A percentile compares a stretch with the other conserved stretches of the same genome.
phyloP scores from a whole-genome alignment of 2,329 filamentous ascomycete species.

The Lachnellula occidentalis region DNA sequence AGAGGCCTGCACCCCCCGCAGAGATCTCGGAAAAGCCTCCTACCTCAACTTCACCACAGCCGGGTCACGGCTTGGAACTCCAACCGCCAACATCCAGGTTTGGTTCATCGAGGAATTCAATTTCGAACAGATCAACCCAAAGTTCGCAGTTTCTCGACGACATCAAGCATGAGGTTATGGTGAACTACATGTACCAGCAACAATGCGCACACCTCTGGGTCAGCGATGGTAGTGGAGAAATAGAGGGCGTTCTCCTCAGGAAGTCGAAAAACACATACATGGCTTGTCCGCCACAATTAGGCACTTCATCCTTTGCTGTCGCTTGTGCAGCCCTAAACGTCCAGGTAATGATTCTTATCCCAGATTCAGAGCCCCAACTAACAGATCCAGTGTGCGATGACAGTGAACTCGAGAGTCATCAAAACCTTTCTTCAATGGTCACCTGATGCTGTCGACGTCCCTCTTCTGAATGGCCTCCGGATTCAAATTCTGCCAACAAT shows the following conservation, averaged over 20 bases:
- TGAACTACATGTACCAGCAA: constrained; percentile 76
- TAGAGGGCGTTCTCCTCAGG: constrained; percentile 68
- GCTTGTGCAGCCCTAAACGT: constrained; percentile 67
- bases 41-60: constrained; percentile 14
- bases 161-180: constrained; percentile 78
- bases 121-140: constrained; percentile 39
- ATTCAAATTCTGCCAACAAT: constrained; percentile 71
- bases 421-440: constrained; percentile 71
- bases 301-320: constrained; percentile 55
- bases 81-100: constrained; percentile 44
- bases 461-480: constrained; percentile 69
- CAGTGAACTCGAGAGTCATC: constrained; percentile 73
- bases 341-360: constrained; percentile 44
- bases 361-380: constrained; percentile 3
- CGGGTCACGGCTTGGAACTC: constrained; percentile 42
- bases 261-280: constrained; percentile 65
- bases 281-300: constrained; percentile 63
- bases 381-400: constrained; percentile 63
- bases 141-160: constrained; percentile 60
- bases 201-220: constrained; percentile 73
- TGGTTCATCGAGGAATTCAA: constrained; percentile 47
- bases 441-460: constrained; percentile 68
- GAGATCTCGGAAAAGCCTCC: constrained; percentile 22
- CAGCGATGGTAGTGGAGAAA: constrained; percentile 59
- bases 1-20: constrained; percentile 34